Conservation (phyloP, 306 rosid species). For the Oxytropis ochrocephala region DNA sequence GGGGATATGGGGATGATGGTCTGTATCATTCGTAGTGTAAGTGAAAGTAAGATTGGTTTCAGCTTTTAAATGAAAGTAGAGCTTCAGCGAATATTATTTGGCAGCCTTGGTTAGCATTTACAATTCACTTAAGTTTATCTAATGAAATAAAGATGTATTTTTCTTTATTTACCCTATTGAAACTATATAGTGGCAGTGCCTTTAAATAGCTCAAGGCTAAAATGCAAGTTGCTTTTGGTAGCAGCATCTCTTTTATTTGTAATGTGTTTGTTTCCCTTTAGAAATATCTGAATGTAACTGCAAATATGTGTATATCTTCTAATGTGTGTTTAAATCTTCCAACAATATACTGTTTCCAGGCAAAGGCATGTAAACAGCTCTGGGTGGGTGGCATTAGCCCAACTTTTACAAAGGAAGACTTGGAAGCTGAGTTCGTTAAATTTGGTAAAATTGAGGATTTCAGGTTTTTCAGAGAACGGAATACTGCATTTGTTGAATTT, state of each 20-base stretch:
- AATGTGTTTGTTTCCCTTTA: background rate
- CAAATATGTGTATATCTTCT: background rate
- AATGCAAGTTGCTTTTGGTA: background rate
- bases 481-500: constrained; percentile 89
- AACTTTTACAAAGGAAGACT: constrained; percentile 67
- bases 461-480: constrained; percentile 73
- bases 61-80: background rate
- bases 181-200: background rate
- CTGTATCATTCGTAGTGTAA: background rate
- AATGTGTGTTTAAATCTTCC: constrained; percentile 16
- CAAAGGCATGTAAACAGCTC: constrained; percentile 74
- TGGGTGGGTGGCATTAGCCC: constrained; percentile 98
- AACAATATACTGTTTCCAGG: constrained; percentile 45
- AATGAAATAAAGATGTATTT: background rate
- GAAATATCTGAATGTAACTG: background rate
- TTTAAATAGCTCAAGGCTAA: background rate
- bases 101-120: background rate
- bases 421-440: constrained; percentile 74
- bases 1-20: background rate
- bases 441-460: constrained; percentile 86
- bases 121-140: background rate
- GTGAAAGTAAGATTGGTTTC: background rate
- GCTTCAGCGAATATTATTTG: background rate
- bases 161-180: background rate
- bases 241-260: background rate